Conservation (phyloP, 2,329 filamentous ascomycete species). For the Colletotrichum tabaci region DNA sequence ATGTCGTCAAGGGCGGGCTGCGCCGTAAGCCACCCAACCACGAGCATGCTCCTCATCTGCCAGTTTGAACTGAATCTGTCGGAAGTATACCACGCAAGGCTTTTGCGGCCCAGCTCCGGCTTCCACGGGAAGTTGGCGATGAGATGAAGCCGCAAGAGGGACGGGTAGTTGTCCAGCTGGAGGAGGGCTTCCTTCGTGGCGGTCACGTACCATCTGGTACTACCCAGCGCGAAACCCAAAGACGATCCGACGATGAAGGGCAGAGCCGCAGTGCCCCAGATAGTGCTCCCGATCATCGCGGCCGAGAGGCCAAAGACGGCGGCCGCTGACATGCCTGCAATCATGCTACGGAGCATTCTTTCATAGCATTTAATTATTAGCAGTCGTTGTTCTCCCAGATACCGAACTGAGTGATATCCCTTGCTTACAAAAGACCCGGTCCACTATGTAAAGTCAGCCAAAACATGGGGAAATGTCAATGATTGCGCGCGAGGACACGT, state of each 20-base stretch:
- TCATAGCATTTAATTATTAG: not conserved
- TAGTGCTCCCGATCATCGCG: slow-evolving; percentile 40
- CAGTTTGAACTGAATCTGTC: slow-evolving; percentile 39
- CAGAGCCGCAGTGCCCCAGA: slow-evolving; percentile 46
- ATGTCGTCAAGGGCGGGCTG: slow-evolving; percentile 45
- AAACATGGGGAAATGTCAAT: accelerated
- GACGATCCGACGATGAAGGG: slow-evolving; percentile 45
- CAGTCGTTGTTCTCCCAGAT: too few species aligned
- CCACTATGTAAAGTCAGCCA: not conserved
- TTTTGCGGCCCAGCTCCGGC: slow-evolving; percentile 31
- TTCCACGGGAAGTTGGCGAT: slow-evolving; percentile 46
- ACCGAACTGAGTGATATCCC: accelerated
- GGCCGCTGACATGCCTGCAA: slow-evolving; percentile 44
- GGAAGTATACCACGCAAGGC: slow-evolving; percentile 37
- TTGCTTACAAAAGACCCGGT: slow-evolving; percentile 16
- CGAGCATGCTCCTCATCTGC: slow-evolving; percentile 44
- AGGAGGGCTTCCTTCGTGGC: slow-evolving; percentile 43
- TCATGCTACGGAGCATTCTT: slow-evolving; percentile 47
- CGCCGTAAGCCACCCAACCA: slow-evolving; percentile 45
- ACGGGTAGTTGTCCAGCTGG: slow-evolving; percentile 44
- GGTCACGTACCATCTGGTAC: slow-evolving; percentile 42
- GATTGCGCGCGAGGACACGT: not conserved
- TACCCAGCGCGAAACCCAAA: slow-evolving; percentile 44
- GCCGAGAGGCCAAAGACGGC: slow-evolving; percentile 41
- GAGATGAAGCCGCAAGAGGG: slow-evolving; percentile 44